Evolutionary conservation across 164 flowering plant species (phyloP).

Genomic region (Houttuynia cordata): DNA sequence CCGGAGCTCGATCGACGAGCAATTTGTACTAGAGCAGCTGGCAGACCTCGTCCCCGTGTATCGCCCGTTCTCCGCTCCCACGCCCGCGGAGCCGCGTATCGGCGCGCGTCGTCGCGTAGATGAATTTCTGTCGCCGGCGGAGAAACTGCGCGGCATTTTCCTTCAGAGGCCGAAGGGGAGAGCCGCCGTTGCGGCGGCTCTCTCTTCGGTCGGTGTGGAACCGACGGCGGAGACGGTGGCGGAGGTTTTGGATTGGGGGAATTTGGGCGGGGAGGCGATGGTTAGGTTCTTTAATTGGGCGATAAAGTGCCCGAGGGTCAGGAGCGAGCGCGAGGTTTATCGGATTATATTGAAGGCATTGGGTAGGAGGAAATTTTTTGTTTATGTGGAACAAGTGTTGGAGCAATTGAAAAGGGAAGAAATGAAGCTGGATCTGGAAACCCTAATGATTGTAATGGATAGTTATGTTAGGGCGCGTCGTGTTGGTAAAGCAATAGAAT

Average conservation of each 20-base stretch:
- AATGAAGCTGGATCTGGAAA: constrained; percentile 24
- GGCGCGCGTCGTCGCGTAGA: constrained; percentile 23
- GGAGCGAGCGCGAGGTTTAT: constrained; percentile 22
- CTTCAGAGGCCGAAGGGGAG: constrained; percentile 63
- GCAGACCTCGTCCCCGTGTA: constrained; percentile 30
- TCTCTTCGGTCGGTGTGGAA: constrained; percentile 26
- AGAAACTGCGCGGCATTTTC: constrained; percentile 76
- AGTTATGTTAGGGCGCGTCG: constrained; percentile 42
- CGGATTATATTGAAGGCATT: constrained; percentile 49
- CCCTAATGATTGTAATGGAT: constrained; percentile 48
- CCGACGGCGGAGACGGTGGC: constrained; percentile 38
- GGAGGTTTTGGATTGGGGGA: constrained; percentile 57
- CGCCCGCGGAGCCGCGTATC: not conserved
- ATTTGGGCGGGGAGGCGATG: constrained; percentile 64
- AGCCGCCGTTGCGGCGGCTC: constrained; percentile 44
- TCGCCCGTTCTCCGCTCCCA: constrained; percentile 4
- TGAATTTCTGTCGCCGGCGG: constrained; percentile 52
- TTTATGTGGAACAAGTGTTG: constrained; percentile 32
- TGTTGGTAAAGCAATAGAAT: constrained; percentile 41
- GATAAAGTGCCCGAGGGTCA: constrained; percentile 28
- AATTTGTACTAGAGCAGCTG: constrained; percentile 36
- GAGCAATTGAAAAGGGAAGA: constrained; percentile 31
- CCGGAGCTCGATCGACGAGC: constrained; percentile 20
- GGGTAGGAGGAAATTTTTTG: constrained; percentile 63
- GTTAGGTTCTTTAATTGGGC: constrained; percentile 78